These are phyloP conservation scores for Acacia pycnantha DNA, from an alignment of 331 rosid species.

Conservation along the genomic window DNA sequence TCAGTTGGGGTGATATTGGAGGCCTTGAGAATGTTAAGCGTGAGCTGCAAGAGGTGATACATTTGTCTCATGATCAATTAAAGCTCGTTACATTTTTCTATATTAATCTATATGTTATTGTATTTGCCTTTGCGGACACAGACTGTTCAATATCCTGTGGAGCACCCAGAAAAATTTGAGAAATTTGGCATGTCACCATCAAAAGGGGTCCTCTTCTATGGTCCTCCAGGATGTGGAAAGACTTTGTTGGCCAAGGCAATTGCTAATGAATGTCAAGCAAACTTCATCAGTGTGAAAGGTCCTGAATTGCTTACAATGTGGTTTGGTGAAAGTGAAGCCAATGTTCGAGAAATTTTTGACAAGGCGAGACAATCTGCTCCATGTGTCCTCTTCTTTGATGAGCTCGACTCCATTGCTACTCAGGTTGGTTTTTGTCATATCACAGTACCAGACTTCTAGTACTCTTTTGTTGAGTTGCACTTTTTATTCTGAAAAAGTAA, in stretches of 20 bases:
- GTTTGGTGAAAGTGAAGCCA: conserved; percentile 86
- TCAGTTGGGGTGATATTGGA: conserved; percentile 64
- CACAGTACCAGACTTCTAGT: not conserved
- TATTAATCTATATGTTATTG: not conserved
- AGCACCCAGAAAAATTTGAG: conserved; percentile 70
- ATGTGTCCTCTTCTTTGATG: conserved; percentile 79
- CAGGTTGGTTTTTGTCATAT: conserved; percentile 42
- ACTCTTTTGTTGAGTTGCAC: not conserved
- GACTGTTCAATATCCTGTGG: conserved; percentile 84
- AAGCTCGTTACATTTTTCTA: not conserved
- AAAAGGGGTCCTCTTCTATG: conserved; percentile 80
- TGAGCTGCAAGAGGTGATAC: conserved; percentile 67
- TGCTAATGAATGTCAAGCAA: conserved; percentile 75
- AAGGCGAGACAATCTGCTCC: conserved; percentile 76
- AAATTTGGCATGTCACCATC: conserved; percentile 82
- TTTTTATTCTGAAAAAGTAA: not conserved
- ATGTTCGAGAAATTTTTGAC: conserved; percentile 76
- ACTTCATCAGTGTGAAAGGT: conserved; percentile 72
- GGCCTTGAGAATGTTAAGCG: conserved; percentile 80
- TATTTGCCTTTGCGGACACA: conserved; percentile 26
- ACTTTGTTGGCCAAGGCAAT: conserved; percentile 77
- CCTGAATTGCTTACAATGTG: conserved; percentile 78
- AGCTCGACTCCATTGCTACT: conserved; percentile 78
- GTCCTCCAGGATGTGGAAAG: conserved; percentile 83
- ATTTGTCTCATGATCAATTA: not conserved